Percentiles rank a stretch among this genome's conserved stretches.
Evolutionary conservation across 306 rosid species (phyloP).

Genomic region (Trifolium fragiferum): DNA sequence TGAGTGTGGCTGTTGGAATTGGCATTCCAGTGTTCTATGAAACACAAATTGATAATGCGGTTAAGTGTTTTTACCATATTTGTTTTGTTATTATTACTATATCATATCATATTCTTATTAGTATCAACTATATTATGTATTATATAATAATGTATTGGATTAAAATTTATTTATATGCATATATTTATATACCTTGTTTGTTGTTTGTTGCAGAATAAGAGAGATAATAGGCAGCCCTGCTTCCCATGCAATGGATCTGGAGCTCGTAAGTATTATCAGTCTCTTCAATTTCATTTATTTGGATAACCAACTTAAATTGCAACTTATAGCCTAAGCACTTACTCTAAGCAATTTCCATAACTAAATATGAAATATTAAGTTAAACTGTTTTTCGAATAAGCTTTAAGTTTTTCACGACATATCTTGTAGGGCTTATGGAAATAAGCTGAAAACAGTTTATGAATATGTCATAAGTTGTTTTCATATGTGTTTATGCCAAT

Average conservation of each 20-base stretch:
- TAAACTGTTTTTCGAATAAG: no score
- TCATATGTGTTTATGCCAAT: no score
- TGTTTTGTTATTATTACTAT: background rate
- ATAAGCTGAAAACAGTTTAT: no score
- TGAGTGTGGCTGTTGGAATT: conserved; percentile 79
- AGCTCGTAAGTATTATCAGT: conserved; percentile 70
- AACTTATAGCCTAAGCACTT: no score
- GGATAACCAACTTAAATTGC: no score
- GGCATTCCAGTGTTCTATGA: conserved; percentile 93
- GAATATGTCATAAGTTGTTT: no score
- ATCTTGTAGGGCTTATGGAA: no score
- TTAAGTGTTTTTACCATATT: conserved; percentile 49
- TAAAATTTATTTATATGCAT: background rate
- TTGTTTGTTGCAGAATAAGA: conserved; percentile 69
- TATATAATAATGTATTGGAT: conserved; percentile 3
- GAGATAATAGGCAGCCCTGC: conserved; percentile 93
- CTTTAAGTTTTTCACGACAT: no score
- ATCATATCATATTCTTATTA: background rate
- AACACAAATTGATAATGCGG: conserved; percentile 87
- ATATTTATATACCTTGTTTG: background rate
- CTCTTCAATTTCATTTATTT: background rate
- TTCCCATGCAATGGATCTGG: conserved; percentile 97
- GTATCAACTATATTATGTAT: no score
- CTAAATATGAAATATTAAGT: no score
- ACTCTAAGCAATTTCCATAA: no score